These are phyloP conservation scores for Huntiella bhutanensis DNA, from an alignment of 2,329 filamentous ascomycete genomes.

Conservation along the genomic window DNA sequence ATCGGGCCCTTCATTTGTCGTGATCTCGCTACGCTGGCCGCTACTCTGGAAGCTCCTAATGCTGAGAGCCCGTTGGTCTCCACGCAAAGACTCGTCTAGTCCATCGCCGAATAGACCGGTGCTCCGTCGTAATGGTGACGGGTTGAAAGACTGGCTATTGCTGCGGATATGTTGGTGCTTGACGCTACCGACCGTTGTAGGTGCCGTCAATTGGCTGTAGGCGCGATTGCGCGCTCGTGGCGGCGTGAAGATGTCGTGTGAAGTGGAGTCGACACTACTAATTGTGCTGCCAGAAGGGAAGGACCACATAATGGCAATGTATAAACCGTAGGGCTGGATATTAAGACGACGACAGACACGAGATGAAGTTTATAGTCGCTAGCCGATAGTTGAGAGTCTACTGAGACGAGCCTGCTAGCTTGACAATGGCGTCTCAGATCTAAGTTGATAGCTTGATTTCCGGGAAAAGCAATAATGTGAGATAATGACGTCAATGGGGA, in stretches of 20 bases:
- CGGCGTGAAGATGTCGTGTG: constrained; percentile 8
- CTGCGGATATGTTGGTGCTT: constrained; percentile 6
- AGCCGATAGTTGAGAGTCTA: too few species aligned
- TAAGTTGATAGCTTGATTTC: too few species aligned
- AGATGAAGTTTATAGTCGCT: too few species aligned
- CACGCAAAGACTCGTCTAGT: neutral
- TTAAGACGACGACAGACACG: neutral
- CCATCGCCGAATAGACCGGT: constrained; percentile 2
- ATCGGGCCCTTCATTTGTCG: neutral
- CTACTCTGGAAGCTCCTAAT: neutral
- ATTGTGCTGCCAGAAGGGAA: neutral
- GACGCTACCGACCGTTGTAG: constrained; percentile 2
- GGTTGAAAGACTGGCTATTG: constrained; percentile 7
- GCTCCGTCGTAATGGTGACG: constrained; percentile 7
- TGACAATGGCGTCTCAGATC: too few species aligned
- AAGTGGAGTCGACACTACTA: constrained; percentile 3
- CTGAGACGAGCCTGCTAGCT: too few species aligned
- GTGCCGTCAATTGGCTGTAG: constrained; percentile 5
- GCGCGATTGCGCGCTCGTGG: constrained; percentile 4
- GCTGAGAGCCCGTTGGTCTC: neutral
- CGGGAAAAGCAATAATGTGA: too few species aligned
- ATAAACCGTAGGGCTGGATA: neutral
- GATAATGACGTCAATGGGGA: too few species aligned
- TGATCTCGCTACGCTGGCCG: neutral
- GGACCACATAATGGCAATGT: constrained; percentile 7